Evolutionary conservation across 139 green algal species (phyloP), one percentile per base, ranked within the genome.

Genomic region (Coccomyxa sp.): DNA sequence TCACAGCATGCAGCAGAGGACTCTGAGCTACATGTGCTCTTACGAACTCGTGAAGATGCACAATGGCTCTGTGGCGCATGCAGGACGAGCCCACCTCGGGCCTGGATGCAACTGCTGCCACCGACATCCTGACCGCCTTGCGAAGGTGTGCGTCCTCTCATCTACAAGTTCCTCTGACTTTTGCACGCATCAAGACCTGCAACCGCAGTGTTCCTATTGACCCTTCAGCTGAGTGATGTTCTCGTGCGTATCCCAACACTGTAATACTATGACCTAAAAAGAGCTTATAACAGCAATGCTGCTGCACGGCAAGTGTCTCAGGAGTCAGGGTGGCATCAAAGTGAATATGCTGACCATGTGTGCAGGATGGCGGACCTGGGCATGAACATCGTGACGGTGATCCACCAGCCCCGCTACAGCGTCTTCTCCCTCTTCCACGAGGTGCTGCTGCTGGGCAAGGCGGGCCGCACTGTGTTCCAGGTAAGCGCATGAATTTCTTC

Each of bases 351-450:
- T 14, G 18, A 27, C 22, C 64, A 14, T 8, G 10, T 22, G 18
- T 77, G 55, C 77, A 88, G 54, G 81, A 93, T 94, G 87, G 82
- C 90, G 0, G 74, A 80, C 24, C 77, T 92, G 73, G 91, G 91
- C 50, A 93, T 93, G 90, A 93, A 84, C 73, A 81, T 97, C 33
- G 80, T 93, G 8, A 88, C 83, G 4, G 89, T 79, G 27, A 86
- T 92, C 40, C 84, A 91, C 78, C 93, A 97, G 88, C 93, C 93
- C 4, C 87, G 87, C 70, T 94, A 86, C 82, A 82, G 80, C n/a
- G 87, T 94, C 44, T 97, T 96, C 78, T 58, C 74, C 22, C 77
- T 91, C 36, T 95, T 95, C 76, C 82, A 95, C 79, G 86, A 92
- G 72, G 79, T 93, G 64, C 72, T 96, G 75, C 84, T 96, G 41